Percentiles rank a stretch among this genome's conserved stretches.
These are phyloP conservation scores for Fusarium domesticum DNA, from an alignment of 2,329 filamentous ascomycete species.

Conservation along the genomic window DNA sequence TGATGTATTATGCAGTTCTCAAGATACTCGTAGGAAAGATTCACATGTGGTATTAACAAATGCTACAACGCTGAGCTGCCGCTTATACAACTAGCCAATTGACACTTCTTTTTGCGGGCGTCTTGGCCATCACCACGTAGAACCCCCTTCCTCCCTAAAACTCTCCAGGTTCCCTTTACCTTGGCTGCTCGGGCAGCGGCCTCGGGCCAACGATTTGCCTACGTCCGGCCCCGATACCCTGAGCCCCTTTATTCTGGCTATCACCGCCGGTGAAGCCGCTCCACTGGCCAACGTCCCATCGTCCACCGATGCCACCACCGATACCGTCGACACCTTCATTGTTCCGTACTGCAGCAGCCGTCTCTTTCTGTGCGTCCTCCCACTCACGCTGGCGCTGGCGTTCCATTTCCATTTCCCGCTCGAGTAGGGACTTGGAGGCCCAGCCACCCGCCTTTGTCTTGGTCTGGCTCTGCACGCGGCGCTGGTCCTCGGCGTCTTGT, in stretches of 20 bases:
- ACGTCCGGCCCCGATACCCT: constrained; percentile 66
- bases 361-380: constrained; percentile 70
- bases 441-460: constrained; percentile 61
- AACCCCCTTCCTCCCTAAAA: too few species aligned
- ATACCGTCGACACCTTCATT: constrained; percentile 58
- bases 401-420: constrained; percentile 79
- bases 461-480: constrained; percentile 55
- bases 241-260: constrained; percentile 63
- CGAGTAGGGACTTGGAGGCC: constrained; percentile 68
- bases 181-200: constrained; percentile 53
- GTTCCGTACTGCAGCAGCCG: constrained; percentile 52
- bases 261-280: constrained; percentile 72
- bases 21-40: too few species aligned
- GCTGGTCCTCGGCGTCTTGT: constrained; percentile 59
- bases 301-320: constrained; percentile 63
- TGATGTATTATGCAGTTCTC: too few species aligned
- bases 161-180: constrained; percentile 21
- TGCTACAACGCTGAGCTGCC: not conserved
- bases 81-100: constrained; percentile 2
- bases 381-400: constrained; percentile 73
- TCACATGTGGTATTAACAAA: too few species aligned
- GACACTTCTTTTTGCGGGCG: too few species aligned
- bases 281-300: constrained; percentile 77
- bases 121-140: too few species aligned
- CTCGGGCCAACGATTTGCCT: constrained; percentile 78